Conservation (phyloP, 2,329 filamentous ascomycete species). For the Leptographium wingfieldii region DNA sequence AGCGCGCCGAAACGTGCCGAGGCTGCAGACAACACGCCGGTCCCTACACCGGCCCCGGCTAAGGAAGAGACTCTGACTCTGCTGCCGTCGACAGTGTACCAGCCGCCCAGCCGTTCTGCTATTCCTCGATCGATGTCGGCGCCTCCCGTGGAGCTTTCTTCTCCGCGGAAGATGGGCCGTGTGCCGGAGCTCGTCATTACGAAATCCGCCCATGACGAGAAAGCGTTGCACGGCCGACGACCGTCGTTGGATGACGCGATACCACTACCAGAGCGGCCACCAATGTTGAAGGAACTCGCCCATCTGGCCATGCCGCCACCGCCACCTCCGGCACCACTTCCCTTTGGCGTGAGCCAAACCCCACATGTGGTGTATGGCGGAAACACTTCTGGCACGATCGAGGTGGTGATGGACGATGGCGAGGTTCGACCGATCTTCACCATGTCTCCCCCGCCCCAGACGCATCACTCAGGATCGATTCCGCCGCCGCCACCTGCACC, state of each 20-base stretch:
- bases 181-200: conserved; percentile 4
- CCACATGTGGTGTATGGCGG: conserved; percentile 27
- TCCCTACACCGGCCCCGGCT: conserved; percentile 1
- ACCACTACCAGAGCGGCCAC: conserved; percentile 40
- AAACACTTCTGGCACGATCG: conserved; percentile 43
- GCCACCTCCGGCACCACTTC: conserved; percentile 47
- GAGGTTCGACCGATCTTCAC: conserved; percentile 18
- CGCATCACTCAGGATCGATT: conserved; percentile 17
- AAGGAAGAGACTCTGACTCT: conserved; percentile 26
- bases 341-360: conserved; percentile 24
- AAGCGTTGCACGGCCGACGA: conserved; percentile 19
- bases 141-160: conserved; percentile 21
- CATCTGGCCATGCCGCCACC: conserved; percentile 49
- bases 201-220: background rate
- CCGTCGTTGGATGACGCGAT: conserved; percentile 38
- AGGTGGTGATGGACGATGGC: conserved; percentile 54
- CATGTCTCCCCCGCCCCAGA: conserved; percentile 16
- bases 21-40: conserved; percentile 9
- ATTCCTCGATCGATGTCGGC: conserved; percentile 53
- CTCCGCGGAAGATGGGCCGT: background rate
- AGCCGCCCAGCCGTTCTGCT: conserved; percentile 29
- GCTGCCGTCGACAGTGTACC: conserved; percentile 48
- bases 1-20: background rate
- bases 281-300: conserved; percentile 48
- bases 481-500: conserved; percentile 31